Evolutionary conservation across 257 asterid genomes (phyloP), one percentile per base, ranked within the genome.

Genomic region (Marsdenia floribunda): DNA sequence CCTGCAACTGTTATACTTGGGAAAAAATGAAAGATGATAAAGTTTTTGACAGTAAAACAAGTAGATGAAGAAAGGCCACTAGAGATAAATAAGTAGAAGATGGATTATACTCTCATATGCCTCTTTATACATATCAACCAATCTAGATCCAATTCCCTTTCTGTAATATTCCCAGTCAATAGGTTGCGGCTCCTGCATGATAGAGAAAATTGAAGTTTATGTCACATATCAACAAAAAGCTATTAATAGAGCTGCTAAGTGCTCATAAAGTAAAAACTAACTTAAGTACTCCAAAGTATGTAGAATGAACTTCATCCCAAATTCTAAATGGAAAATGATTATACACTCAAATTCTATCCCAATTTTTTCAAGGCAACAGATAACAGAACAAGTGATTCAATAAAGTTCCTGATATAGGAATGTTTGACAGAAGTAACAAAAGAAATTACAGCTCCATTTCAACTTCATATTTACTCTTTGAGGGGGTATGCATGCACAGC

Each of bases 51-150:
- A 19, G 2, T 61, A 1, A 60, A 60, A 60, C 29, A n/a, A 2
- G 37, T 6, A 73, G 7, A 68, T 59, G 14, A 64, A 21, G 38
- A 33, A 40, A 40, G 59, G 70, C 35, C 11, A 44, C 53, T 22
- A 49, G 49, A 47, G 15, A 80, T 52, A 49, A 54, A 29, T 64
- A 68, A 40, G 73, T 46, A 70, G 73, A 70, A 70, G 18, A 49
- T 18, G 49, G 68, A 38, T 66, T 84, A 73, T 85, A 90, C 98
- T 90, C 63, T 93, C 97, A 71, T 90, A 91, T 65, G 97, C 98
- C 82, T 91, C 96, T 82, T 93, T 91, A 87, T 93, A 93, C 87
- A 91, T 85, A 79, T 93, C 98, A 82, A 93, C 98, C 91, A 93
- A 84, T 78, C 93, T 90, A 76, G 96, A 76, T 72, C 97, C 97